Evolutionary conservation across 2,329 filamentous ascomycete species (phyloP).

Genomic region (Lasiodiplodia citricola): DNA sequence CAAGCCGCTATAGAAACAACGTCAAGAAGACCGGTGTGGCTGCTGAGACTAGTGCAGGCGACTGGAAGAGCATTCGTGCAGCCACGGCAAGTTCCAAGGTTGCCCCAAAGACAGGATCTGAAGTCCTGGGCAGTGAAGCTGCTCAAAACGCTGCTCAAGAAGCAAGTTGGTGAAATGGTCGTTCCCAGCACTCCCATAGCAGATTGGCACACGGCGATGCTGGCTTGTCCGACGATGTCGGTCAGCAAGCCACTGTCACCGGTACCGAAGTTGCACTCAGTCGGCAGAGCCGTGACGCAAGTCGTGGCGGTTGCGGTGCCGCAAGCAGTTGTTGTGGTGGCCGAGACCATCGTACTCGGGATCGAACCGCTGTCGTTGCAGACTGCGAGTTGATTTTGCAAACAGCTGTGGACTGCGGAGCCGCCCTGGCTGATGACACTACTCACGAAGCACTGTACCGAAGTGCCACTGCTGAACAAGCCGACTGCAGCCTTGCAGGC

Average conservation of each 20-base stretch:
- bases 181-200: background rate
- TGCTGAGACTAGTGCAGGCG: background rate
- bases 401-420: background rate
- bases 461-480: background rate
- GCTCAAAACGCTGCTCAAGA: background rate
- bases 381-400: background rate
- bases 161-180: background rate
- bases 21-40: too few species aligned
- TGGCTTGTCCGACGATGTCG: background rate
- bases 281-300: slow-evolving; percentile 3
- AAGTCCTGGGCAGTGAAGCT: background rate
- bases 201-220: background rate
- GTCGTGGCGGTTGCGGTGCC: background rate
- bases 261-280: background rate
- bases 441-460: background rate
- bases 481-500: background rate
- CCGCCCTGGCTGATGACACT: background rate
- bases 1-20: background rate
- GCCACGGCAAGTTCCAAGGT: background rate
- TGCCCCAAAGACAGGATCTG: background rate
- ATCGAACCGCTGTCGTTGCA: background rate
- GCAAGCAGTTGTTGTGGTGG: background rate
- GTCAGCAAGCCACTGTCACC: background rate
- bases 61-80: background rate
- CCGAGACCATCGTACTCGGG: background rate